These are phyloP conservation scores for Umbelopsis ramanniana DNA, from an alignment of 192 early-diverging fungal species.

Conservation along the genomic window DNA sequence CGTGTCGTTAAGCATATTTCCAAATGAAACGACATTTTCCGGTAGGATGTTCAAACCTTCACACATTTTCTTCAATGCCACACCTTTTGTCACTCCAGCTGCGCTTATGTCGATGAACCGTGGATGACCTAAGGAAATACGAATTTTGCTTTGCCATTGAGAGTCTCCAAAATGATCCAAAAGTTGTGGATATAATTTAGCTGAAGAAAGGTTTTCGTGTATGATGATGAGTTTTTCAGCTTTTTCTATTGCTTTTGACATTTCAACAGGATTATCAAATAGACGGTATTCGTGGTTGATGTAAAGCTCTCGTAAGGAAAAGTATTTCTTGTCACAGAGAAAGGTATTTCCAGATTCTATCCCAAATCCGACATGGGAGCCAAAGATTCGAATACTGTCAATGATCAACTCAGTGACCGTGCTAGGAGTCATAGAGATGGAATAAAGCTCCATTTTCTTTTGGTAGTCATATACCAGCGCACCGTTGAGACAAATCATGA, in stretches of 20 bases:
- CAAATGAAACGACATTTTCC: constrained; percentile 43
- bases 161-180: not conserved
- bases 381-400: not conserved
- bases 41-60: constrained; percentile 21
- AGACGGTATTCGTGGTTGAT: constrained; percentile 1
- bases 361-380: not conserved
- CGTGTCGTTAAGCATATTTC: constrained; percentile 45
- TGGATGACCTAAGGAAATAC: not conserved
- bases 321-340: constrained; percentile 7
- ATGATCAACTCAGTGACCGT: not conserved
- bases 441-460: not conserved
- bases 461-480: constrained; percentile 1
- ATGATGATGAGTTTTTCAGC: constrained; percentile 5
- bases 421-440: not conserved
- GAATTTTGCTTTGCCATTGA: not conserved
- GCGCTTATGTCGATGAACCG: constrained; percentile 47
- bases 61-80: constrained; percentile 37
- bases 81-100: constrained; percentile 42
- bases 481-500: constrained; percentile 13
- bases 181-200: not conserved
- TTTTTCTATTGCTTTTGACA: not conserved
- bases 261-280: not conserved
- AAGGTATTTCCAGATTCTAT: not conserved
- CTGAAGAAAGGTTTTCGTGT: not conserved
- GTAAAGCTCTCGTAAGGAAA: not conserved